These are phyloP conservation scores for Aspergillus viridinutans DNA, from an alignment of 2,329 filamentous ascomycete genomes.

Conservation along the genomic window DNA sequence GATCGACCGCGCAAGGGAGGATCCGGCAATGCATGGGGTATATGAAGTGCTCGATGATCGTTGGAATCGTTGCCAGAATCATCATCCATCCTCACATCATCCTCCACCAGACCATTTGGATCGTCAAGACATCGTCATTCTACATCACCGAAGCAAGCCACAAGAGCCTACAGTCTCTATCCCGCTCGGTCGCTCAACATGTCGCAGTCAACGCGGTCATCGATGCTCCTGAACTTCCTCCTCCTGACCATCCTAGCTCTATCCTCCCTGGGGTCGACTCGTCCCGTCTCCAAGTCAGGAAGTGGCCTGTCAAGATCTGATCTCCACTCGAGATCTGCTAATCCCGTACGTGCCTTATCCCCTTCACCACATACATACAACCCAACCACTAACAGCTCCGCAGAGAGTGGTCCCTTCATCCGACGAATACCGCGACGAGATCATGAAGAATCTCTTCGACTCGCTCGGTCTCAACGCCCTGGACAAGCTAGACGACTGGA, in stretches of 20 bases:
- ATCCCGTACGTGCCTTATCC: constrained; percentile 1
- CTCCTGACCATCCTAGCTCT: constrained; percentile 4
- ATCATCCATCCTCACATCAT: neutral
- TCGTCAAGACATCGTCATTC: neutral
- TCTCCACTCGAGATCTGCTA: constrained; percentile 2
- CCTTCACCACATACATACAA: neutral
- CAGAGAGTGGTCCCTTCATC: constrained; percentile 23
- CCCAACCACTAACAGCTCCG: neutral
- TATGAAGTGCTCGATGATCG: constrained; percentile 6
- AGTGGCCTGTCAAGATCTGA: neutral
- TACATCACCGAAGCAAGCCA: neutral
- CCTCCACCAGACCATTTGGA: neutral
- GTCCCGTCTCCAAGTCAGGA: neutral
- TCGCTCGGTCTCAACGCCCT: constrained; percentile 13
- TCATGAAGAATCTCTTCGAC: constrained; percentile 14
- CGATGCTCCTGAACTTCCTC: constrained; percentile 4
- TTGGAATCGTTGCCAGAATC: neutral
- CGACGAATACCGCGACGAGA: neutral
- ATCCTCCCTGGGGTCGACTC: constrained; percentile 3
- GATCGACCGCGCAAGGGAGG: neutral
- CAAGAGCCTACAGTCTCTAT: neutral
- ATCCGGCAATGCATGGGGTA: constrained; percentile 1
- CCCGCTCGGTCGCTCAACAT: constrained; percentile 2
- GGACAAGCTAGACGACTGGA: constrained; percentile 5
- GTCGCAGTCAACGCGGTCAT: constrained; percentile 1